Base-by-base conservation (phyloP, 2,329 filamentous ascomycete species). In the Alternaria metachromatica region DNA sequence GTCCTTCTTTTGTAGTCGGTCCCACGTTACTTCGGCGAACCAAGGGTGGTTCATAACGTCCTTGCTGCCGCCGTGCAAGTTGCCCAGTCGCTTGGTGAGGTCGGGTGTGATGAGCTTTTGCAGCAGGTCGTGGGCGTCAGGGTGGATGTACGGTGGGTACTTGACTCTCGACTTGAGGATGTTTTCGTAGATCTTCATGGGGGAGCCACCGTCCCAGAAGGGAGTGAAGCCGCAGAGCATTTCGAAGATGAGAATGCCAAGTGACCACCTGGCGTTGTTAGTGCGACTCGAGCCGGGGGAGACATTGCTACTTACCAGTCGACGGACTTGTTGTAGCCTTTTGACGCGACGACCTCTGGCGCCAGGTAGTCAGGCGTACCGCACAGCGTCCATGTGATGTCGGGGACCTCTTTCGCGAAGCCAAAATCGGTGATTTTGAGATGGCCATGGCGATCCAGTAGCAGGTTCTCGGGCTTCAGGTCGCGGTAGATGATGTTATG, bases 151-250 rank as follows among this genome's bases (percentile, higher is more conserved):
- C 6, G 92, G 91, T 58, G 96, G 96, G 80, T 98, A 99, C 83
- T 97, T 98, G 81, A 99, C 92, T 74, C 92, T 91, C 64, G 95
- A 96, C 77, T 94, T 94, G 68, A 99, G 88, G 76, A 99, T 99
- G 80, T 99, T 99, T 84, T 99, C 96, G 83, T 99, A 99, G 76
- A 99, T 99, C 83, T 97, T 97, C 89, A 99, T 97, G 3, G 96
- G 95, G 48, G 93, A 97, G 59, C 95, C 96, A 74, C 92, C 93
- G 80, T 99, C 96, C 95, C 96, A 99, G 85, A 99, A 99, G 6
- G 96, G 96, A 6, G 96, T 99, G 82, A 97, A 99, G 26, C 96
- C 96, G 79, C 96, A 98, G 41, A 99, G 88, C 96, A 99, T 99
- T 86, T 99, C 96, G 81, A 97, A 99, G 80, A 99, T 98, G 72